These are phyloP conservation scores for Aureobasidium sp. DNA, from an alignment of 2,329 filamentous ascomycete species.

Conservation along the genomic window DNA sequence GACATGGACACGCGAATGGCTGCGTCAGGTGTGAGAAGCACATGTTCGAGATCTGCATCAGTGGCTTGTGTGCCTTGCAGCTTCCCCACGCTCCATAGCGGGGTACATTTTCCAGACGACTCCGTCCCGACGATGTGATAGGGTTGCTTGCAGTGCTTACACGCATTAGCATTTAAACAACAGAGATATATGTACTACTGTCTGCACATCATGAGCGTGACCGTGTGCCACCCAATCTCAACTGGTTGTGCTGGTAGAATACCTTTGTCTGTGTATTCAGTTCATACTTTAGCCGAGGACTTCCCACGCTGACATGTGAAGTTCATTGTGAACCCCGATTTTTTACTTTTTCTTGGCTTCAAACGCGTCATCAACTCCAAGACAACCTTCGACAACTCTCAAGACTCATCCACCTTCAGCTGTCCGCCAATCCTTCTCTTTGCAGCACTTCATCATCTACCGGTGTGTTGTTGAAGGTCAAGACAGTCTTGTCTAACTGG, in stretches of 20 bases:
- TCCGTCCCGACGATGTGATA: background rate
- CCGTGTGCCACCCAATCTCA: background rate
- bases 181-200: background rate
- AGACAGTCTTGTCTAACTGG: no score
- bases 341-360: no score
- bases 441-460: background rate
- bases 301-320: background rate
- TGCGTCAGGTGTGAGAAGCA: background rate
- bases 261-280: background rate
- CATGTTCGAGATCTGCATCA: slow-evolving; percentile 8
- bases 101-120: background rate
- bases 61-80: slow-evolving; percentile 10
- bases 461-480: no score
- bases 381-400: no score
- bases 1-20: background rate
- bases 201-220: background rate
- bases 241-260: background rate
- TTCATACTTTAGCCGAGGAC: background rate
- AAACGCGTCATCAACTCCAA: no score
- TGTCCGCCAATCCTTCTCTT: background rate
- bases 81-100: slow-evolving; percentile 2
- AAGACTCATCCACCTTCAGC: no score
- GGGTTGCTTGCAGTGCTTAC: background rate
- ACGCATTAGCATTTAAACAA: background rate
- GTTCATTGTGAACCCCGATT: background rate